These are phyloP conservation scores for Taiozyma sp. DNA, from an alignment of 1,139 yeast genomes.

Conservation along the genomic window DNA sequence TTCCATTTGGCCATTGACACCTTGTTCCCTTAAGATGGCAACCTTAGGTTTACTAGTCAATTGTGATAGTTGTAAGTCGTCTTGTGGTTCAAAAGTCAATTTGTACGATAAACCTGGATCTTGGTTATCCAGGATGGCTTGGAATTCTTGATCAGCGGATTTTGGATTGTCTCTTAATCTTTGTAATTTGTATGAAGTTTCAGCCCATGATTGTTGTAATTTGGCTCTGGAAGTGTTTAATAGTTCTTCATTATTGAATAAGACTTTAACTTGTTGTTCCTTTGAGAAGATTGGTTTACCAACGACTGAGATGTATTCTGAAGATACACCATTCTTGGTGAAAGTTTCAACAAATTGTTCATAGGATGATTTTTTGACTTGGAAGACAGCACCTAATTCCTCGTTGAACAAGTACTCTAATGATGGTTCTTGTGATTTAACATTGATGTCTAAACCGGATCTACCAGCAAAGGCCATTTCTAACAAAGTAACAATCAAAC, in stretches of 20 bases:
- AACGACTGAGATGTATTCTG: conserved; percentile 50
- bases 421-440: conserved; percentile 30
- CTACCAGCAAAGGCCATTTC: conserved; percentile 99
- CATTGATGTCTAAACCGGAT: conserved; percentile 58
- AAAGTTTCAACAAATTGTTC: conserved; percentile 52
- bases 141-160: conserved; percentile 82
- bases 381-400: conserved; percentile 97
- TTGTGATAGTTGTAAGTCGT: conserved; percentile 32
- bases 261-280: conserved; percentile 47
- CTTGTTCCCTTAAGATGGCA: conserved; percentile 97
- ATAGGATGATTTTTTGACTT: conserved; percentile 51
- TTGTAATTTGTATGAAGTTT: conserved; percentile 88
- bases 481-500: conserved; percentile 72
- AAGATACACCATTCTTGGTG: conserved; percentile 50
- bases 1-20: conserved; percentile 97
- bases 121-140: conserved; percentile 63
- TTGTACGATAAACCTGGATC: conserved; percentile 91
- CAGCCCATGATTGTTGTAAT: conserved; percentile 81
- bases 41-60: conserved; percentile 67
- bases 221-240: conserved; percentile 56
- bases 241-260: conserved; percentile 40
- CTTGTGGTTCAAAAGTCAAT: conserved; percentile 59
- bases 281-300: conserved; percentile 58
- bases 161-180: conserved; percentile 90
- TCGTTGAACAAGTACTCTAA: conserved; percentile 74